phyloP scores from a whole-genome alignment of 805 yeast genomes.

The Candida nitratophila region DNA sequence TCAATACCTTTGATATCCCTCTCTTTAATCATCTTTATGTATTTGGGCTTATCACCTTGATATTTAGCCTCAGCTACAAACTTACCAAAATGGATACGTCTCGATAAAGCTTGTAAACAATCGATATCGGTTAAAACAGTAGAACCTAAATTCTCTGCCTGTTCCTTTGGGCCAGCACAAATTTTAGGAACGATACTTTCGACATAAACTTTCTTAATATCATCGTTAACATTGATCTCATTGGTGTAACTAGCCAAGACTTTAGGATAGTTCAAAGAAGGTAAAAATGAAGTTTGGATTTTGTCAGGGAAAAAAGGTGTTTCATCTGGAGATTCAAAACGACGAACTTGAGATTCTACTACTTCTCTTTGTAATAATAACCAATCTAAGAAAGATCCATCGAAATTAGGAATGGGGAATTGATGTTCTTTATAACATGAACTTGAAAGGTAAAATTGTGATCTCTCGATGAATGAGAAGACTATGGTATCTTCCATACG shows the following conservation, averaged over 20 bases:
- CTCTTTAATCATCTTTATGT: slow-evolving; percentile 55
- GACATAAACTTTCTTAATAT: slow-evolving; percentile 63
- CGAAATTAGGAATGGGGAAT: slow-evolving; percentile 55
- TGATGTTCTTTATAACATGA: slow-evolving; percentile 61
- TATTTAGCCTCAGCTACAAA: slow-evolving; percentile 97
- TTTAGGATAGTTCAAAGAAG: slow-evolving; percentile 71
- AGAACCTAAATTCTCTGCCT: slow-evolving; percentile 81
- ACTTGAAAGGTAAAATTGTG: slow-evolving; percentile 74
- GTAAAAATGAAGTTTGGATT: slow-evolving; percentile 62
- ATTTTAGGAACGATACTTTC: slow-evolving; percentile 69
- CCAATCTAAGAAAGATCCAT: slow-evolving; percentile 87
- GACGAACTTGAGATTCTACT: slow-evolving; percentile 70
- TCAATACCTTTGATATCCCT: slow-evolving; percentile 69
- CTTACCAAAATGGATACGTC: slow-evolving; percentile 94
- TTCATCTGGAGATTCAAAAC: slow-evolving; percentile 94
- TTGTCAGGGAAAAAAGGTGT: slow-evolving; percentile 76
- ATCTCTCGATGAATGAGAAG: slow-evolving; percentile 86
- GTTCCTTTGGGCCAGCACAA: slow-evolving; percentile 62
- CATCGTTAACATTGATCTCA: slow-evolving; percentile 68
- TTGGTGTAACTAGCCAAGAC: slow-evolving; percentile 68
- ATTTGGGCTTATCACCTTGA: slow-evolving; percentile 55
- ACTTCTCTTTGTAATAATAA: slow-evolving; percentile 67
- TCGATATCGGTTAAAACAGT: slow-evolving; percentile 82
- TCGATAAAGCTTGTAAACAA: slow-evolving; percentile 76
- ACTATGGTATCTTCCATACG: slow-evolving; percentile 97